Evolutionary conservation across 495 filamentous ascomycete species (phyloP).

Genomic region (Podospora fimiseda): DNA sequence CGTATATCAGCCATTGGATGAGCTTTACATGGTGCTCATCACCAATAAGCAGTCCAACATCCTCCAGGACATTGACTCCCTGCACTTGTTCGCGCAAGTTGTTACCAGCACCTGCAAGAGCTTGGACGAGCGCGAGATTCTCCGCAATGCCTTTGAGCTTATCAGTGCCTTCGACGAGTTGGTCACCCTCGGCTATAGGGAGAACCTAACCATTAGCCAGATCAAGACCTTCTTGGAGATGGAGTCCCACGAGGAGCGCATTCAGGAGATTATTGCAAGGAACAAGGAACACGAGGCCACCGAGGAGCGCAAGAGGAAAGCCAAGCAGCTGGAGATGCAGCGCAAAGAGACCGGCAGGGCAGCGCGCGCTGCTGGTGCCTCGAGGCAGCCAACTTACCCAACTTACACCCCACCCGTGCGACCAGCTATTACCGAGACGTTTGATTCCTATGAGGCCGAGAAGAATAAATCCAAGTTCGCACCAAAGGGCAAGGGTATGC

Average conservation of each 20-base stretch:
- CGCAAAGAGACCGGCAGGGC: conserved; percentile 74
- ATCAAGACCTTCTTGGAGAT: conserved; percentile 99
- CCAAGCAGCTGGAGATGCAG: conserved; percentile 96
- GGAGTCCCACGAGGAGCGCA: conserved; percentile 97
- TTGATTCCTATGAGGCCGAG: conserved; percentile 90
- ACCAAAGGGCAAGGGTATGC: conserved; percentile 93
- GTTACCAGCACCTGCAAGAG: conserved; percentile 94
- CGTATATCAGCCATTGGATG: conserved; percentile 97
- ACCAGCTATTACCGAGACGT: conserved; percentile 67
- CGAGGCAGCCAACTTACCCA: conserved; percentile 70
- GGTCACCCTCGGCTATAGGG: conserved; percentile 88
- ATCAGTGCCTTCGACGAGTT: conserved; percentile 95
- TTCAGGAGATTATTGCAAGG: conserved; percentile 94
- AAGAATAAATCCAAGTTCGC: conserved; percentile 88
- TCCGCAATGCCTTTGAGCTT: conserved; percentile 89
- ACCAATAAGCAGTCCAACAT: conserved; percentile 99
- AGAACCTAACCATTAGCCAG: conserved; percentile 89
- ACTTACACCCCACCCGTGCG: conserved; percentile 80
- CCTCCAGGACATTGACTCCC: conserved; percentile 94
- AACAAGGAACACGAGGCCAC: conserved; percentile 98
- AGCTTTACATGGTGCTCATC: conserved; percentile 98
- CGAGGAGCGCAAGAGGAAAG: conserved; percentile 95
- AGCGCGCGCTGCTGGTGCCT: conserved; percentile 46
- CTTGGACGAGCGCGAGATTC: conserved; percentile 89
- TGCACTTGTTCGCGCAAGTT: conserved; percentile 95